phyloP scores from a whole-genome alignment of 2,329 filamentous ascomycete genomes.

The Pseudogymnoascus destructans region DNA sequence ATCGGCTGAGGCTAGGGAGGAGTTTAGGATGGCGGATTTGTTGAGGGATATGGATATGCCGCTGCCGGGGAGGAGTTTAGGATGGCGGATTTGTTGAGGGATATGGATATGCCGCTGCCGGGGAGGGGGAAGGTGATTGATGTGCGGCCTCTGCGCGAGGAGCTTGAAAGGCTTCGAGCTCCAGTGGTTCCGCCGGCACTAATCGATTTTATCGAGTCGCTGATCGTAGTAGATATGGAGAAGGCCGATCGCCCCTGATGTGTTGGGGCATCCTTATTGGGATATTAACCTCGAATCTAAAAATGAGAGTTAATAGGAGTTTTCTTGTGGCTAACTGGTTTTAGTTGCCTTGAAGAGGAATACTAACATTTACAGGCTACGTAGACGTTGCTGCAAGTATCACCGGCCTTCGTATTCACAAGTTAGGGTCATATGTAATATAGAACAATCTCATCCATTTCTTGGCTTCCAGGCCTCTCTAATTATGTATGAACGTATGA shows the following conservation, averaged over 20 bases:
- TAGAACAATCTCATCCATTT: slow-evolving; percentile 36
- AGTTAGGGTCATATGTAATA: slow-evolving; percentile 38
- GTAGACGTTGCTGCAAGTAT: neutral
- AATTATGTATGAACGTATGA: slow-evolving; percentile 19
- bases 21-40: too few relatives aligned
- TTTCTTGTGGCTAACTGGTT: neutral
- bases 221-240: too few relatives aligned
- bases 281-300: neutral
- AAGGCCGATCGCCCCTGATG: neutral
- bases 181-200: too few relatives aligned
- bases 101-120: too few relatives aligned
- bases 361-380: neutral
- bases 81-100: too few relatives aligned
- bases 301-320: neutral
- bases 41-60: too few relatives aligned
- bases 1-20: too few relatives aligned
- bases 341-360: neutral
- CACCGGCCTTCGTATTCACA: slow-evolving; percentile 16
- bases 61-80: too few relatives aligned
- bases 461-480: slow-evolving; percentile 40
- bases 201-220: too few relatives aligned
- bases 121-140: too few relatives aligned
- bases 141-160: too few relatives aligned
- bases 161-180: too few relatives aligned
- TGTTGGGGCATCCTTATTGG: neutral